These are phyloP conservation scores for Pichia sp. DNA, from an alignment of 1,139 yeast genomes.

Conservation along the genomic window DNA sequence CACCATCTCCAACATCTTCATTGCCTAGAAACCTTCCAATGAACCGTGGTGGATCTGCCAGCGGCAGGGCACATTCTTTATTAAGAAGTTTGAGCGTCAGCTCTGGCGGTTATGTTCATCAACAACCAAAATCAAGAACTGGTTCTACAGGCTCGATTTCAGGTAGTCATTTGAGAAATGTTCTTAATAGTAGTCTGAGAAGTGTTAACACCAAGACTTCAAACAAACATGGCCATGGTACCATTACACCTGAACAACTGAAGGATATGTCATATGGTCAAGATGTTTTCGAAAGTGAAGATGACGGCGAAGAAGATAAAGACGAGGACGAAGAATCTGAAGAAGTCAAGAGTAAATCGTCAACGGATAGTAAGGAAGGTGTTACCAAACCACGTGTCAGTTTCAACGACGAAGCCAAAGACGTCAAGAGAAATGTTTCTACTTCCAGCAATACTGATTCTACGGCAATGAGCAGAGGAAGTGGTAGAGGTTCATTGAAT, in stretches of 20 bases:
- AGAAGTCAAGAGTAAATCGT: background rate
- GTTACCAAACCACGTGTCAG: background rate
- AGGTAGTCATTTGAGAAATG: constrained; percentile 10
- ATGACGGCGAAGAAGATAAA: constrained; percentile 34
- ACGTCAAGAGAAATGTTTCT: no score
- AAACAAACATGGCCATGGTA: constrained; percentile 7
- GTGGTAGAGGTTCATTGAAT: constrained; percentile 7
- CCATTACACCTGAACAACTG: constrained; percentile 22
- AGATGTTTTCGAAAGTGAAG: constrained; percentile 54
- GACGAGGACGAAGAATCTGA: background rate
- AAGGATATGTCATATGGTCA: constrained; percentile 41
- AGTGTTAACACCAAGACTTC: background rate
- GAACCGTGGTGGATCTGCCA: constrained; percentile 1
- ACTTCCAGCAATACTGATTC: background rate
- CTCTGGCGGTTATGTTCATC: constrained; percentile 1
- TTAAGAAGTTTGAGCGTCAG: constrained; percentile 13
- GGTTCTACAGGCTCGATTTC: constrained; percentile 15
- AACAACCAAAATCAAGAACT: constrained; percentile 12
- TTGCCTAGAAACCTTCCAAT: background rate
- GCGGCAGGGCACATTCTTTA: constrained; percentile 13
- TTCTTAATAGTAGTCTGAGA: constrained; percentile 12
- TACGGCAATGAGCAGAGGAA: background rate
- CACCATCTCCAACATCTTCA: constrained; percentile 3
- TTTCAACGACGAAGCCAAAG: background rate
- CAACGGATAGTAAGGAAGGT: background rate